Base-by-base conservation (phyloP, 176 grass and related monocot species). In the Bonia amplexicaulis region DNA sequence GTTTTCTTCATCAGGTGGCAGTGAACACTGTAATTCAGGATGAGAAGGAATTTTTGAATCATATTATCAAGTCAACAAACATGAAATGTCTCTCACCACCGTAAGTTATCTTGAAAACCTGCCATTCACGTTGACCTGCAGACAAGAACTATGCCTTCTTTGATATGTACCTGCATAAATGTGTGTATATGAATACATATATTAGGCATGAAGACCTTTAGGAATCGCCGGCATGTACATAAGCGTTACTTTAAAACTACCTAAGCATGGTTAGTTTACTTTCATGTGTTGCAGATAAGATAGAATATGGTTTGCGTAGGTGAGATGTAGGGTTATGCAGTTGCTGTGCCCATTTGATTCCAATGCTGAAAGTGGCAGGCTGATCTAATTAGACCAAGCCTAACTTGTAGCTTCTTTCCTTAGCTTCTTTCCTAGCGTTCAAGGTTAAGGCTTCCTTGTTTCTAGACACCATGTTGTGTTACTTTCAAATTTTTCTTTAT, bases 51-150 rank as follows among this genome's bases (percentile, higher is more conserved):
- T 96, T 96, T 63, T 96, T 96, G 80, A 76, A 96, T 53, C 94
- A 96, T 83, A 93, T 96, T 51, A 93, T 96, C 76, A 96, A 91
- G 88, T 93, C 94, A 72, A 96, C 94, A 87, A 96, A 96, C 67
- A 96, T 96, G 94, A 96, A 91, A 63, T 96, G 94, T 75, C 81
- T 96, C 27, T 93, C 94, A 70, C 94, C 94, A 61, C 94, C 77
- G 91, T 96, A 91, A 89, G 93, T 83, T 42, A 5, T 58, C 12
- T 22, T 51, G 37, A 41, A 57, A 76, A 79, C 37, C 26, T 69
- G 42, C 3, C 11, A 79, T 41, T 22, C 23, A 49, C 3, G 23
- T 65, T 74, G 14, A 35, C 62, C 37, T 58, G 15, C 29, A 69
- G 26, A 47, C 60, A 60, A 79, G 20, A 81, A 74, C 44, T 74